Percentiles rank a stretch among this genome's conserved stretches.
These are phyloP conservation scores for Ramaria rubella DNA, from an alignment of 768 basidiomycete genomes.

Conservation along the genomic window DNA sequence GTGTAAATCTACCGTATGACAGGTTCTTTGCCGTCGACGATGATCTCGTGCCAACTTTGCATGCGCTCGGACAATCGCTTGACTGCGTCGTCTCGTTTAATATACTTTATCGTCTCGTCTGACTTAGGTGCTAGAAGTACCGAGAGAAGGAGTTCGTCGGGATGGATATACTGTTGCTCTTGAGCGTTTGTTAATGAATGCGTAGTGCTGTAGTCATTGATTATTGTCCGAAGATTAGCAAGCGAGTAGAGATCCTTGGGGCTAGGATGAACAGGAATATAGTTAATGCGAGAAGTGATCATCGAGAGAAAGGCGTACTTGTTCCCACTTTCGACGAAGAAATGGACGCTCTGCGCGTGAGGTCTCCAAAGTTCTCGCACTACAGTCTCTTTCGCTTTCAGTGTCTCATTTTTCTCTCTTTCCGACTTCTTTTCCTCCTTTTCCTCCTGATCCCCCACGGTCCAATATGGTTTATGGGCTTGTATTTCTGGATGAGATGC, in stretches of 20 bases:
- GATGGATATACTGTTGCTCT: slow-evolving; percentile 65
- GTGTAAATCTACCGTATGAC: slow-evolving; percentile 51
- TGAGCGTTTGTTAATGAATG: slow-evolving; percentile 57
- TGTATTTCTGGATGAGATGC: slow-evolving; percentile 49
- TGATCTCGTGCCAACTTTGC: slow-evolving; percentile 72
- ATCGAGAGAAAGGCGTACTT: slow-evolving; percentile 40
- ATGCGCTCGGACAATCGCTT: slow-evolving; percentile 53
- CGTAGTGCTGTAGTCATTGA: slow-evolving; percentile 57
- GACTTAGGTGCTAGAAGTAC: slow-evolving; percentile 26
- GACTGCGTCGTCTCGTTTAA: slow-evolving; percentile 60
- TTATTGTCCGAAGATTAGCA: slow-evolving; percentile 45
- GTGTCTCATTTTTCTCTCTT: slow-evolving; percentile 41
- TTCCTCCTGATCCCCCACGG: slow-evolving; percentile 59
- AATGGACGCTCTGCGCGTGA: slow-evolving; percentile 41
- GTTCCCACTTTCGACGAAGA: slow-evolving; percentile 59
- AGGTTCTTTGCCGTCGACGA: slow-evolving; percentile 46
- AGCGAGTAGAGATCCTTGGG: slow-evolving; percentile 46
- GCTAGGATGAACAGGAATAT: slow-evolving; percentile 29
- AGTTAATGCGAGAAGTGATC: not conserved
- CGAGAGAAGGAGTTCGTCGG: slow-evolving; percentile 22
- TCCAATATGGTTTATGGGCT: slow-evolving; percentile 46
- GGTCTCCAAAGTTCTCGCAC: slow-evolving; percentile 77
- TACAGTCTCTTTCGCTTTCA: slow-evolving; percentile 41
- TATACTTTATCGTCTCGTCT: slow-evolving; percentile 36
- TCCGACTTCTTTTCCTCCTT: slow-evolving; percentile 56